Evolutionary conservation across 768 basidiomycete species (phyloP), one percentile per base, ranked within the genome.

Genomic region (Leccinum boreale): DNA sequence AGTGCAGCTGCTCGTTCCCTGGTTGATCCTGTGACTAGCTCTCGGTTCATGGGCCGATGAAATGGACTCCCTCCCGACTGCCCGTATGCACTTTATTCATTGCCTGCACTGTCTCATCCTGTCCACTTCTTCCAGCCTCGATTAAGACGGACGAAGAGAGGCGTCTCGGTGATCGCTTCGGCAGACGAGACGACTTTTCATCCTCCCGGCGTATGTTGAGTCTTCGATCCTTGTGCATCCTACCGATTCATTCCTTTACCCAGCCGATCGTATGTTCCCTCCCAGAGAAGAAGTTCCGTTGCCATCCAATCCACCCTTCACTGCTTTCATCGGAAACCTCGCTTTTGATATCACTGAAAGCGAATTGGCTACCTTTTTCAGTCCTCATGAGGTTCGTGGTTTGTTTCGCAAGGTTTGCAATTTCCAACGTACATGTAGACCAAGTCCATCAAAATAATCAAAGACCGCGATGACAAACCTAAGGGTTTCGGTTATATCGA

Each of bases 401-500:
- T 28, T 46, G 21, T 39, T 45, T 31, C 23, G 49, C 24, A 1
- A 28, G 9, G 7, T 29, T n/a, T 58, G 48, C 49, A 50, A 23
- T 52, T 23, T 44, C 33, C 45, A 61, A 59, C 28, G 35, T 29
- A 29, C 45, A 48, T 8, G 15, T 55, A 92, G 90, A 81, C 86
- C 60, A 90, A 90, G 70, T 86, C 87, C 19, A 83, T 93, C 62
- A 95, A 98, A 78, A 90, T 98, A 59, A 96, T 98, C 73, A 88
- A 83, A 69, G 95, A 95, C 65, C 82, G 85, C 58, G 94, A 95
- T 53, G 94, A 95, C 50, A 94, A 93, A 70, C 92, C 95, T 19
- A 98, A 98, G 73, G 97, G 97, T 1, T 98, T 98, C 75, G 97
- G 96, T 33, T 98, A 99, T 71, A 85, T 98, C 58, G 97, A 99